Percentiles rank a stretch among this genome's conserved stretches.
phyloP scores from a whole-genome alignment of 169 alveolate species.

The Plasmodium falciparum region DNA sequence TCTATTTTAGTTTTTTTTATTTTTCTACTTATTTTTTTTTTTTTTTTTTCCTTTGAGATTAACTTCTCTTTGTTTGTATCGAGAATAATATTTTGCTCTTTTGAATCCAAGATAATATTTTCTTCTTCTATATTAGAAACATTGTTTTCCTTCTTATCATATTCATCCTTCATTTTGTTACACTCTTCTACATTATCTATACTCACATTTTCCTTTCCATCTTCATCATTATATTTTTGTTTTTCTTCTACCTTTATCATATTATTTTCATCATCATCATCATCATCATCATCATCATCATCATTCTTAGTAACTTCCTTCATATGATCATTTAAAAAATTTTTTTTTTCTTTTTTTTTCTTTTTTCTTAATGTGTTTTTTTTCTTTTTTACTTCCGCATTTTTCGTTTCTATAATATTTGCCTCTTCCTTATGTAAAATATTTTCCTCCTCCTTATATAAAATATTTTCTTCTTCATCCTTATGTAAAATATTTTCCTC shows the following conservation, averaged over 20 bases:
- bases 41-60: background rate
- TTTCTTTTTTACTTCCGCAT: too few species aligned
- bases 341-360: too few species aligned
- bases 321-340: too few species aligned
- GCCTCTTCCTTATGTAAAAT: background rate
- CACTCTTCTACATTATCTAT: background rate
- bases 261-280: background rate
- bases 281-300: too few species aligned
- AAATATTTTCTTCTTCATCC: background rate
- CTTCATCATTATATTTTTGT: background rate
- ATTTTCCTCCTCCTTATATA: background rate
- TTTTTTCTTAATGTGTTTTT: too few species aligned
- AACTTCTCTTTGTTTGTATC: background rate
- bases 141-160: background rate
- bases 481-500: background rate
- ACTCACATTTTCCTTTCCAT: background rate
- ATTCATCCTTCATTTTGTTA: constrained; percentile 5
- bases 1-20: too few species aligned
- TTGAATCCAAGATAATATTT: background rate
- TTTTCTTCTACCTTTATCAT: background rate
- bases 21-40: background rate
- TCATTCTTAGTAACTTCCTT: too few species aligned
- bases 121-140: background rate
- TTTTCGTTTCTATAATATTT: background rate
- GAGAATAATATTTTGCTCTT: background rate